Base-by-base conservation (phyloP, 2,329 filamentous ascomycete genomes). In the Phaeosphaeriaceae sp. region DNA sequence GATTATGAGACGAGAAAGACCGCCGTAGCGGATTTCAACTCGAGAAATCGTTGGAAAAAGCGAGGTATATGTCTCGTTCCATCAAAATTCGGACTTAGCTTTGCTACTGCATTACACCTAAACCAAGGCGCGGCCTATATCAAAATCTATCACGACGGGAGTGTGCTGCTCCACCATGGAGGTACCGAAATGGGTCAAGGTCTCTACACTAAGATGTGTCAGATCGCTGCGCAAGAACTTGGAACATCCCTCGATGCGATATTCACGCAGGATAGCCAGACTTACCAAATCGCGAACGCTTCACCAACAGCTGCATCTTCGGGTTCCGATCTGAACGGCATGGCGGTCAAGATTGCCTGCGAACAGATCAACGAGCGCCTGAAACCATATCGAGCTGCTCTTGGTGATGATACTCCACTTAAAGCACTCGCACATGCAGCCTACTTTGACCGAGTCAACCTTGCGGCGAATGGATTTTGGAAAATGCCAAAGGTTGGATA, bases 181-280 rank as follows among this genome's bases (percentile, higher is more conserved):
- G 94, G 93, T 52, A 96, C 91, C 0, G 93, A 97, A 74, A 97
- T 97, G 93, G 93, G 93, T 1, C 93, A 97, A 74, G 93, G 93
- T 1, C 79, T 97, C 9, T 90, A 97, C 74, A 97, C 93, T 3
- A 97, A 97, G 77, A 96, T 97, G 86, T 87, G 85, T 40, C 93
- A 95, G 82, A 91, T 97, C 50, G 92, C 92, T 1, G 93, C 93
- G 0, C 90, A 97, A 73, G 90, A 92, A 3, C 83, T 97, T 1
- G 77, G 83, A n/a, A 88, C 97, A 0, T 90, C 93, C 0, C 79
- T 93, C 45, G 86, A 90, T 21, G 83, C 84, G 50, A 89, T 97
- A 42, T 91, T 89, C 76, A 96, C 97, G 56, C 4, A 93, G 94
- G 73, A 97, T 91, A 11, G 86, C 88, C 4, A 97, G 90, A 40